These are phyloP conservation scores for Sclerotinia glacialis DNA, from an alignment of 2,329 filamentous ascomycete species.

Conservation along the genomic window DNA sequence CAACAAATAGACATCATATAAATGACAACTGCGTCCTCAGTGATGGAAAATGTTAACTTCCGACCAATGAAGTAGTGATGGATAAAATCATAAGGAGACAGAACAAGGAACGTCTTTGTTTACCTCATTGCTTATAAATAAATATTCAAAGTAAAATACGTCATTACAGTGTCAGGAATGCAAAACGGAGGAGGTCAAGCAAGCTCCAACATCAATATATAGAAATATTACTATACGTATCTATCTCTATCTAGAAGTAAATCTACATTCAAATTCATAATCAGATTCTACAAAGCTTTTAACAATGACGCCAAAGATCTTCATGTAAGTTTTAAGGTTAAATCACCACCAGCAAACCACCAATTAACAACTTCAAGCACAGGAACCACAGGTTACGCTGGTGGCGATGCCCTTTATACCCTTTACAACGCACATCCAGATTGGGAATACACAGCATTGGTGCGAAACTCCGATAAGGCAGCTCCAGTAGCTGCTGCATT, in stretches of 20 bases:
- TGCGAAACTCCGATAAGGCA: conserved; percentile 49
- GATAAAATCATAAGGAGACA: too few species aligned
- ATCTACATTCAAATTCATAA: neutral
- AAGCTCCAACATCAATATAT: too few species aligned
- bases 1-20: too few species aligned
- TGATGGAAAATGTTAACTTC: too few species aligned
- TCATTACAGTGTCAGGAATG: neutral
- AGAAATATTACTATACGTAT: too few species aligned
- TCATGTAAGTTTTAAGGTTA: conserved; percentile 27
- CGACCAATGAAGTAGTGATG: too few species aligned
- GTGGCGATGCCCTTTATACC: conserved; percentile 46
- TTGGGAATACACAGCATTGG: conserved; percentile 48
- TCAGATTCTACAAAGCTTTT: neutral
- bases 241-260: neutral
- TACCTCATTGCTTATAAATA: conserved; percentile 15
- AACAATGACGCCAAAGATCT: conserved; percentile 33
- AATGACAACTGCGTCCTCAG: too few species aligned
- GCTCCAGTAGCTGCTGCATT: conserved; percentile 47
- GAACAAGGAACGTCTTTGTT: neutral
- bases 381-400: conserved; percentile 38
- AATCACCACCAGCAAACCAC: neutral
- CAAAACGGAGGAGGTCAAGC: neutral
- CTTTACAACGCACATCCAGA: conserved; percentile 48
- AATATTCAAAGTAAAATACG: neutral
- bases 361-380: conserved; percentile 2